Percentiles rank a stretch among this genome's conserved stretches.
Conservation (phyloP, 2,329 filamentous ascomycete genomes). For the Sclerotinia spermophila region DNA sequence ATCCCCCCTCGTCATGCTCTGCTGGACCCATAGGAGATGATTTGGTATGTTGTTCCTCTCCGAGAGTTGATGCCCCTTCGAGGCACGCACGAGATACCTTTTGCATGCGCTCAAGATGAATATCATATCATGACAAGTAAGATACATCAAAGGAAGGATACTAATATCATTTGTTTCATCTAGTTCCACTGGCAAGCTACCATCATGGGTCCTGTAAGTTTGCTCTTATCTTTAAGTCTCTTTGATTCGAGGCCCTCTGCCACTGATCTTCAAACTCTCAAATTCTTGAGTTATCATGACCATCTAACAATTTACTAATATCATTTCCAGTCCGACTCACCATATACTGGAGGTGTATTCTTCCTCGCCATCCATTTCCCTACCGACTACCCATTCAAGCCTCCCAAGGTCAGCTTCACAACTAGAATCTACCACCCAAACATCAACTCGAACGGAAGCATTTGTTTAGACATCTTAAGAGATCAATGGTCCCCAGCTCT, state of each 20-base stretch:
- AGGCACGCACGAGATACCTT: constrained; percentile 24
- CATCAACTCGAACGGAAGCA: constrained; percentile 99
- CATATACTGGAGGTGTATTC: constrained; percentile 97
- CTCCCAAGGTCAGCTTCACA: constrained; percentile 99
- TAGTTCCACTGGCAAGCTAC: constrained; percentile 99
- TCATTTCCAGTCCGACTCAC: constrained; percentile 50
- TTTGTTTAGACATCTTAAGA: constrained; percentile 96
- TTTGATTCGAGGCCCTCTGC: not conserved
- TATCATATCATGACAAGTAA: constrained; percentile 15
- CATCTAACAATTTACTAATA: not conserved
- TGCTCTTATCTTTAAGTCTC: constrained; percentile 29
- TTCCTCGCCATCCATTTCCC: constrained; percentile 99
- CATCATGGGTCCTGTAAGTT: constrained; percentile 97
- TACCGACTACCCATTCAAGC: constrained; percentile 99
- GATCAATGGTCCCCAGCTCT: constrained; percentile 99
- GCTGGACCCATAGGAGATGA: constrained; percentile 96
- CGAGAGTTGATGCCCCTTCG: constrained; percentile 15
- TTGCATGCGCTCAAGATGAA: constrained; percentile 29
- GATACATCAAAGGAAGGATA: constrained; percentile 17
- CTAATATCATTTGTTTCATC: constrained; percentile 36
- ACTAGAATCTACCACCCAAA: constrained; percentile 99
- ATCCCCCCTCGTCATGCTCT: constrained; percentile 97
- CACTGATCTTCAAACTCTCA: constrained; percentile 18
- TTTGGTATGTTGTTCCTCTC: constrained; percentile 65
- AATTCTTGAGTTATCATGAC: constrained; percentile 18